Conservation (phyloP, 2,329 filamentous ascomycete genomes). For the Diaporthe eres region DNA sequence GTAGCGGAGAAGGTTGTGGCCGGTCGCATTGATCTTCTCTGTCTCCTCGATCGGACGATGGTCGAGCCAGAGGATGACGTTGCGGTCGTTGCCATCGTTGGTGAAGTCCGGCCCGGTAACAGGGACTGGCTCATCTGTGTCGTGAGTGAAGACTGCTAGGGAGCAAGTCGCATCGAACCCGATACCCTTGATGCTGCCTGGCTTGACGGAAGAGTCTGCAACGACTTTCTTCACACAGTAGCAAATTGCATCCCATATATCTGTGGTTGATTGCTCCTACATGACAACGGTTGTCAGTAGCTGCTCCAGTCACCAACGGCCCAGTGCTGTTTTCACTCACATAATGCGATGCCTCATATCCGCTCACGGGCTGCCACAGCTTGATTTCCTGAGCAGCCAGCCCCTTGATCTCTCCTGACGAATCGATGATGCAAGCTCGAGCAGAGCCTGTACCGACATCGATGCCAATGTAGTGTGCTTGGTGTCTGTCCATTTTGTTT, state of each 20-base stretch:
- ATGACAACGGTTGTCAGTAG: neutral
- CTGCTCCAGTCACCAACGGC: too few species aligned
- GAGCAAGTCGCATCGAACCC: slow-evolving; percentile 99
- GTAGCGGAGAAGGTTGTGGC: slow-evolving; percentile 93
- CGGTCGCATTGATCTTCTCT: slow-evolving; percentile 91
- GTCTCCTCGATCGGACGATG: slow-evolving; percentile 94
- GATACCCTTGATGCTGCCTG: slow-evolving; percentile 84
- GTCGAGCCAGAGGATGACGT: slow-evolving; percentile 97
- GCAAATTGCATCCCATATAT: slow-evolving; percentile 98
- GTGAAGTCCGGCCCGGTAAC: slow-evolving; percentile 91
- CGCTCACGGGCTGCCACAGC: slow-evolving; percentile 82
- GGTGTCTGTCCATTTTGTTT: slow-evolving; percentile 35
- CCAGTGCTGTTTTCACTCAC: slow-evolving; percentile 58
- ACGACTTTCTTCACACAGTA: slow-evolving; percentile 87
- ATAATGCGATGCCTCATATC: slow-evolving; percentile 68
- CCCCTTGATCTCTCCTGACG: slow-evolving; percentile 87
- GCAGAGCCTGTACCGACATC: slow-evolving; percentile 98
- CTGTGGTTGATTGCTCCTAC: slow-evolving; percentile 94
- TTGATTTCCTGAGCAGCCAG: slow-evolving; percentile 83
- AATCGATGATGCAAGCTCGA: slow-evolving; percentile 94
- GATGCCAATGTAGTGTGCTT: slow-evolving; percentile 83
- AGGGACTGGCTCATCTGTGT: slow-evolving; percentile 91
- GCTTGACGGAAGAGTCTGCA: slow-evolving; percentile 83
- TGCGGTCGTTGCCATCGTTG: slow-evolving; percentile 85
- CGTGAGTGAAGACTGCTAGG: slow-evolving; percentile 87